Percentiles rank a stretch among this genome's conserved stretches.
phyloP scores from a whole-genome alignment of 257 asterid genomes.

The Prunella vulgaris region DNA sequence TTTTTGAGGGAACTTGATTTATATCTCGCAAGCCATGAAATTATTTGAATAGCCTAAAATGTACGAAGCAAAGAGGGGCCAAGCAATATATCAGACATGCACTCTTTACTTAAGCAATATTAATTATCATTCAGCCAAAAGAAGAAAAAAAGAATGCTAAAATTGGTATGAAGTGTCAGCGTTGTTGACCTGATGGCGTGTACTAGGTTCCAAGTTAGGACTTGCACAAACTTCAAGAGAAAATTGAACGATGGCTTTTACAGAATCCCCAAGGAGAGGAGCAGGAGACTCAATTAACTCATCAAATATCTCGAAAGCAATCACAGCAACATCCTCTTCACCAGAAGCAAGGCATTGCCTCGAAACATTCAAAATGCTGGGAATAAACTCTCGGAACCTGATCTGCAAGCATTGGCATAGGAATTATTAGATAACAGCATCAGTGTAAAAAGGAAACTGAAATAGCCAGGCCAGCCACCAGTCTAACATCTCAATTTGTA shows the following conservation, averaged over 20 bases:
- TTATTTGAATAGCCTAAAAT: conserved; percentile 91
- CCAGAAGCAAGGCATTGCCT: conserved; percentile 98
- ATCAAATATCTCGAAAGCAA: conserved; percentile 98
- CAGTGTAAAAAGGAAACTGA: background rate
- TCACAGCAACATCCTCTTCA: conserved; percentile 89
- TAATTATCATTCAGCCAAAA: background rate
- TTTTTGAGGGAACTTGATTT: conserved; percentile 86
- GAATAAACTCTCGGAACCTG: conserved; percentile 91
- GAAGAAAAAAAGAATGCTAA: background rate
- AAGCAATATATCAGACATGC: conserved; percentile 17
- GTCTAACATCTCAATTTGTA: conserved; percentile 9
- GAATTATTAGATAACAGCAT: conserved; percentile 4
- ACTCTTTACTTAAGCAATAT: background rate
- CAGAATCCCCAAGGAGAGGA: conserved; percentile 97
- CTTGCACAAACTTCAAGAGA: conserved; percentile 96
- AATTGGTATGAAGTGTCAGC: background rate
- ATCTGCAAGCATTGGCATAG: conserved; percentile 41
- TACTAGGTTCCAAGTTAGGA: conserved; percentile 68
- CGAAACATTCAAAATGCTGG: conserved; percentile 90
- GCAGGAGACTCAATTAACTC: conserved; percentile 99
- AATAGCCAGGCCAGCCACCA: conserved; percentile 1
- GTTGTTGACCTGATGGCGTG: conserved; percentile 87
- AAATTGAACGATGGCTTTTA: conserved; percentile 87
- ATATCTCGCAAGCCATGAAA: conserved; percentile 95
- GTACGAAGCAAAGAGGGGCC: conserved; percentile 15